phyloP scores from a whole-genome alignment of 2,329 filamentous ascomycete species.

The Colletotrichum australisinense region DNA sequence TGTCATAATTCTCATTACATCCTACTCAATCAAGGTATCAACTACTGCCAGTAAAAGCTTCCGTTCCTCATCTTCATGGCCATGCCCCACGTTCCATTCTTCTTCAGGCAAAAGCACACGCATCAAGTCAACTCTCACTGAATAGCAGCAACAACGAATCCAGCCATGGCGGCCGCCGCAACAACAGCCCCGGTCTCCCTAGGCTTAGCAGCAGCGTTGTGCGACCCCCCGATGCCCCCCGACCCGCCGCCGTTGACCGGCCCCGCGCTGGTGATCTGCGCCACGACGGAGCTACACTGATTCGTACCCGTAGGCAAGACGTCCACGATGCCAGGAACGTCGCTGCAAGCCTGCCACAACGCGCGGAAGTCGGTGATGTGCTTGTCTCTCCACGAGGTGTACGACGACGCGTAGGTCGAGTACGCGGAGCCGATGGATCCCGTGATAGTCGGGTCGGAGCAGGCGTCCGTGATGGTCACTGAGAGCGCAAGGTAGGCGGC shows the following conservation, averaged over 20 bases:
- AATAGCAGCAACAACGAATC: slow-evolving; percentile 23
- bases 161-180: slow-evolving; percentile 23
- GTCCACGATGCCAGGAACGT: slow-evolving; percentile 39
- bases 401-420: slow-evolving; percentile 38
- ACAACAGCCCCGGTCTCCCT: slow-evolving; percentile 23
- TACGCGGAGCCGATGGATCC: slow-evolving; percentile 42
- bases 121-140: background rate
- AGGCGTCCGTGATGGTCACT: slow-evolving; percentile 38
- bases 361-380: slow-evolving; percentile 36
- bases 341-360: slow-evolving; percentile 42
- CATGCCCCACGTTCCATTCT: background rate
- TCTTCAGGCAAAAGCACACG: too few relatives aligned
- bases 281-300: slow-evolving; percentile 31
- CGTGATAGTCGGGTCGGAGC: slow-evolving; percentile 42
- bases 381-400: slow-evolving; percentile 40
- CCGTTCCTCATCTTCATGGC: background rate
- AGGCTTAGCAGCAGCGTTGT: slow-evolving; percentile 6
- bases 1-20: background rate
- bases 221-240: background rate
- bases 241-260: slow-evolving; percentile 15
- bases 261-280: slow-evolving; percentile 28
- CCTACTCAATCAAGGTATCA: background rate
- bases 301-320: slow-evolving; percentile 16
- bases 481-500: slow-evolving; percentile 38
- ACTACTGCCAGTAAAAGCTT: background rate